Conservation (phyloP, 1,284 basidiomycete species). For the Phlebopus sp. region DNA sequence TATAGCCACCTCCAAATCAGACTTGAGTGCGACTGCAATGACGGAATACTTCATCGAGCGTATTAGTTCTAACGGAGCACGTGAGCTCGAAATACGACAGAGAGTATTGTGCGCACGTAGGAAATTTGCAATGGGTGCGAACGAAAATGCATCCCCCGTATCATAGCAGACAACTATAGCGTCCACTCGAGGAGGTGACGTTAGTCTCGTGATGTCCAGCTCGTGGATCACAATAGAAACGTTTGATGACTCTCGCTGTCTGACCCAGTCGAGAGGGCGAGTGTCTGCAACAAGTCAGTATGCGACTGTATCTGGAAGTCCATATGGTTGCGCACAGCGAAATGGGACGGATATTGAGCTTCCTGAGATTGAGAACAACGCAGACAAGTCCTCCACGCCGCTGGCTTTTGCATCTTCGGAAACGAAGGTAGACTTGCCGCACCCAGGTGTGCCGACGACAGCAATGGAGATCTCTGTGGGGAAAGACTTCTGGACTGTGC, state of each 20-base stretch:
- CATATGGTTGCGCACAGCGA: slow-evolving; percentile 37
- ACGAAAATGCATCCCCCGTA: slow-evolving; percentile 56
- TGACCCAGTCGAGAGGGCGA: slow-evolving; percentile 33
- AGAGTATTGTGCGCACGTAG: slow-evolving; percentile 47
- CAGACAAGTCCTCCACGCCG: slow-evolving; percentile 31
- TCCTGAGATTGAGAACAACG: slow-evolving; percentile 30
- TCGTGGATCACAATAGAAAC: slow-evolving; percentile 33
- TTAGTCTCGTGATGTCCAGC: slow-evolving; percentile 33
- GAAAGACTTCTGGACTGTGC: slow-evolving; percentile 20
- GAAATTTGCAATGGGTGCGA: slow-evolving; percentile 57
- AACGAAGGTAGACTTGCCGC: slow-evolving; percentile 71
- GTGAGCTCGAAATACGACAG: slow-evolving; percentile 12
- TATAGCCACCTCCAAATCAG: slow-evolving; percentile 57
- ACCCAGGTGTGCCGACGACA: slow-evolving; percentile 64
- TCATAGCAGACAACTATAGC: slow-evolving; percentile 77
- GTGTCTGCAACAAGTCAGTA: slow-evolving; percentile 22
- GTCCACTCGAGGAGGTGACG: slow-evolving; percentile 57
- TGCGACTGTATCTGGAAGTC: slow-evolving; percentile 16
- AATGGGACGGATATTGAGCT: slow-evolving; percentile 34
- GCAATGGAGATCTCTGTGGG: slow-evolving; percentile 50
- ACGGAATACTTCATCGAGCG: slow-evolving; percentile 52
- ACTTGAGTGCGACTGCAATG: slow-evolving; percentile 76
- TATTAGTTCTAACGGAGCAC: slow-evolving; percentile 47
- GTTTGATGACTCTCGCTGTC: slow-evolving; percentile 29
- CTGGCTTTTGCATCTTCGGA: slow-evolving; percentile 62